Evolutionary conservation across 2,329 filamentous ascomycete species (phyloP).

Genomic region (Plenodomus lindquistii): DNA sequence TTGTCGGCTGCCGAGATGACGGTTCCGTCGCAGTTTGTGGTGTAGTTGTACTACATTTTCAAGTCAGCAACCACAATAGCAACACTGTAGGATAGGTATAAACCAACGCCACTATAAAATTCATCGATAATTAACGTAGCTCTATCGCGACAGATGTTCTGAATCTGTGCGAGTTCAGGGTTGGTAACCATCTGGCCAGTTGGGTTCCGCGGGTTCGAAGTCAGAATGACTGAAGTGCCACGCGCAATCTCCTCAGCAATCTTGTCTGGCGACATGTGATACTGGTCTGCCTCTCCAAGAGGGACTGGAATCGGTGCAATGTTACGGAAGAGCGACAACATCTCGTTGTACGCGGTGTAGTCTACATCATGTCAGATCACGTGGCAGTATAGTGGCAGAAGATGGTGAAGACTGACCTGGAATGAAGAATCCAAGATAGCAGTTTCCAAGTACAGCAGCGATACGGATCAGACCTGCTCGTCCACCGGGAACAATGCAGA

Average conservation of each 20-base stretch:
- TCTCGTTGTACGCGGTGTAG: conserved; percentile 97
- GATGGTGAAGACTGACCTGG: conserved; percentile 48
- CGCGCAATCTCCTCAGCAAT: conserved; percentile 89
- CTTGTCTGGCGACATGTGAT: conserved; percentile 91
- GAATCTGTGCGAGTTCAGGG: conserved; percentile 84
- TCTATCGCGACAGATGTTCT: conserved; percentile 87
- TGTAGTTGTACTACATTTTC: conserved; percentile 99
- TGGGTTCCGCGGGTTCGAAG: conserved; percentile 93
- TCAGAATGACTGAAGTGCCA: conserved; percentile 79
- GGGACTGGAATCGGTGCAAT: conserved; percentile 57
- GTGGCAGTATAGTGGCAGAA: no score
- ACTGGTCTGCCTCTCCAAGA: conserved; percentile 80
- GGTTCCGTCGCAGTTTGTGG: conserved; percentile 83
- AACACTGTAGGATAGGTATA: no score
- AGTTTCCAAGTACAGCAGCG: conserved; percentile 88
- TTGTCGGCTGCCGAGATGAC: conserved; percentile 91
- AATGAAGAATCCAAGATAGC: conserved; percentile 92
- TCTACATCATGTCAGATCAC: conserved; percentile 49
- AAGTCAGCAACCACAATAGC: no score
- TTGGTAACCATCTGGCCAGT: conserved; percentile 86
- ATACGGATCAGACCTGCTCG: conserved; percentile 92
- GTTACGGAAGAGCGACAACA: conserved; percentile 93
- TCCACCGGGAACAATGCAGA: conserved; percentile 81
- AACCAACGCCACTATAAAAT: conserved; percentile 46
- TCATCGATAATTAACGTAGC: conserved; percentile 94